These are phyloP conservation scores for Anthracocystis panici-leucophaei DNA, from an alignment of 1,284 basidiomycete genomes.

Conservation along the genomic window DNA sequence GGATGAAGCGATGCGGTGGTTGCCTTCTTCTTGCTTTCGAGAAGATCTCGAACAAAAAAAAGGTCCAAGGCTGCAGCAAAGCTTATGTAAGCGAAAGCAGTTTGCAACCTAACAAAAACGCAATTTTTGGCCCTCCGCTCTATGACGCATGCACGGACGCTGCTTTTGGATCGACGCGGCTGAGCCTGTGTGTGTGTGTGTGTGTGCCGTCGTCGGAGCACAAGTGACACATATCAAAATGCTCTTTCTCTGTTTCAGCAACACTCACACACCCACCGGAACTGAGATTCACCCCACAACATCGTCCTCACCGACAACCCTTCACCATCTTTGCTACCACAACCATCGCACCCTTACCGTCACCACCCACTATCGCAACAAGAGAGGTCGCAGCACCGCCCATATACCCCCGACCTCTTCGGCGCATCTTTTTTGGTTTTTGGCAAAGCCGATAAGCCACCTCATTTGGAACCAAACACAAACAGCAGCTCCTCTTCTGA, in stretches of 20 bases:
- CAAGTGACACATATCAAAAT: not conserved
- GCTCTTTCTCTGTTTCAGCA: not conserved
- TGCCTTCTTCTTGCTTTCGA: not conserved
- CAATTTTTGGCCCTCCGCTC: not conserved
- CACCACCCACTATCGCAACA: no score
- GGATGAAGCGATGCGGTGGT: constrained; percentile 6
- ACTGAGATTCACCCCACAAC: no score
- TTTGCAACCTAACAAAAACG: not conserved
- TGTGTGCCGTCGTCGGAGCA: constrained; percentile 2
- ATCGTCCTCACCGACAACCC: not conserved
- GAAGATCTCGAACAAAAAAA: constrained; percentile 6
- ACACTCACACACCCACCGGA: not conserved
- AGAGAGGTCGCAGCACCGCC: not conserved
- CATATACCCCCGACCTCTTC: not conserved
- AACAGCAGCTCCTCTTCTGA: not conserved
- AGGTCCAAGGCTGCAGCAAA: not conserved
- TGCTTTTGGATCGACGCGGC: constrained; percentile 11
- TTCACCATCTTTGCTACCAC: not conserved
- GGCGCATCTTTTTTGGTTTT: not conserved
- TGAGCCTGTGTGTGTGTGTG: not conserved
- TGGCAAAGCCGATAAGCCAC: constrained; percentile 10
- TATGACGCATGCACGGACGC: constrained; percentile 23
- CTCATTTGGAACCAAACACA: constrained; percentile 2
- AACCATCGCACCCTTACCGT: not conserved
- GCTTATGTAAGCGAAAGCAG: constrained; percentile 9